Percentiles rank a stretch among this genome's conserved stretches.
phyloP scores from a whole-genome alignment of 805 yeast species.

The Nematodospora valgi region DNA sequence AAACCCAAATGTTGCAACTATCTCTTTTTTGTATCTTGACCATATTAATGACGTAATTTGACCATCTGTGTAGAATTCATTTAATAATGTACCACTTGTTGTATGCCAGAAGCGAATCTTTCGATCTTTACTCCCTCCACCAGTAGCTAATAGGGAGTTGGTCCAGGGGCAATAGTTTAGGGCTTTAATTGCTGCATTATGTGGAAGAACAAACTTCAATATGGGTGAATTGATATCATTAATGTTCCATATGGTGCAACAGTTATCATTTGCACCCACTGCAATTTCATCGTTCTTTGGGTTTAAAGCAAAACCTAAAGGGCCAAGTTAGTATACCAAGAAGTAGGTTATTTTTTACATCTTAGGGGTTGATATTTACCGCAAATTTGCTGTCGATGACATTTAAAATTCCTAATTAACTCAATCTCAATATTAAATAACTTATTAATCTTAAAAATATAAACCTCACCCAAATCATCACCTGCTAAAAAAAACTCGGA shows the following conservation, averaged over 20 bases:
- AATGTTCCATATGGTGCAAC: constrained; percentile 76
- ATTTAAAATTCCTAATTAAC: constrained; percentile 16
- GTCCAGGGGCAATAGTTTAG: constrained; percentile 92
- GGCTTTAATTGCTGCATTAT: constrained; percentile 87
- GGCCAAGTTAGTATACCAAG: constrained; percentile 16
- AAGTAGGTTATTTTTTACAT: neutral
- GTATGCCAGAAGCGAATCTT: constrained; percentile 87
- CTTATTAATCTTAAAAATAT: constrained; percentile 33
- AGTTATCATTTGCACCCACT: constrained; percentile 82
- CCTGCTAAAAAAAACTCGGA: constrained; percentile 53
- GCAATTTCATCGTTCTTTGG: constrained; percentile 56
- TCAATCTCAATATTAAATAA: constrained; percentile 2
- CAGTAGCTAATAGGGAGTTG: constrained; percentile 74
- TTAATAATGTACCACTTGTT: constrained; percentile 65
- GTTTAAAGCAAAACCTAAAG: constrained; percentile 56
- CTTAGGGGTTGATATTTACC: constrained; percentile 20
- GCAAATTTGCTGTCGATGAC: constrained; percentile 36
- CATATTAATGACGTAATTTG: constrained; percentile 81
- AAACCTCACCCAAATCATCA: constrained; percentile 60
- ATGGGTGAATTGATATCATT: constrained; percentile 36
- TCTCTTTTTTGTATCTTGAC: constrained; percentile 61
- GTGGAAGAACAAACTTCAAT: constrained; percentile 51
- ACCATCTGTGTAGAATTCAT: constrained; percentile 53
- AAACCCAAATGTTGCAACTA: constrained; percentile 81
- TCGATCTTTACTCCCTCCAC: constrained; percentile 84